Evolutionary conservation across 257 asterid species (phyloP), one percentile per base, ranked within the genome.

Genomic region (Ballota nigra): DNA sequence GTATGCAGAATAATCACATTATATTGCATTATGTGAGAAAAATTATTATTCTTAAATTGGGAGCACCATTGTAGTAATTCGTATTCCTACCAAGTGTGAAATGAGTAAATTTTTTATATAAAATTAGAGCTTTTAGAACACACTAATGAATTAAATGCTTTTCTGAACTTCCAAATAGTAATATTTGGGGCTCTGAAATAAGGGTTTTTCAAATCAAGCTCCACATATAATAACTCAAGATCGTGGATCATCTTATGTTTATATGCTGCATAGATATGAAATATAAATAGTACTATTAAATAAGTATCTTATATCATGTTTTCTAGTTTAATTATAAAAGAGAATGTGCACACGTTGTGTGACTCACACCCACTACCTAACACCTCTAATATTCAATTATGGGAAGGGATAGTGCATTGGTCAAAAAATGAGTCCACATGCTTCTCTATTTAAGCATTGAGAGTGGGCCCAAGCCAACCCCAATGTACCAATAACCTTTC

Each of bases 361-460:
- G 75, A 66, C 77, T 33, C 80, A 61, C 57, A 53, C 72, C 78
- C 70, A 72, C 76, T 68, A 75, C 80, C 76, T 71, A 80, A 75
- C 75, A 70, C 57, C 53, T 53, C 59, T 45, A 51, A 51, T 60
- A 40, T 43, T 68, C 51, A 66, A 65, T 74, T 18, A 63, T 68
- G 63, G 43, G 2, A 18, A 0, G 59, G 67, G 61, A 20, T 63
- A 73, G 82, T 80, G 84, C 75, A 19, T 38, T 69, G 75, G 84
- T 80, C 79, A 77, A 68, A 51, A 43, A 38, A 40, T 62, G 45
- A 80, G 74, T 73, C 84, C 84, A 80, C 79, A 80, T 77, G 84
- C 58, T 65, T 45, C 79, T 34, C 78, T 68, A 67, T 71, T 53
- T 75, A 60, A 62, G 76, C 66, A 64, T 10, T 12, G 12, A 57